Evolutionary conservation across 495 filamentous ascomycete species (phyloP).

Genomic region (Stereocaulon alpinum): DNA sequence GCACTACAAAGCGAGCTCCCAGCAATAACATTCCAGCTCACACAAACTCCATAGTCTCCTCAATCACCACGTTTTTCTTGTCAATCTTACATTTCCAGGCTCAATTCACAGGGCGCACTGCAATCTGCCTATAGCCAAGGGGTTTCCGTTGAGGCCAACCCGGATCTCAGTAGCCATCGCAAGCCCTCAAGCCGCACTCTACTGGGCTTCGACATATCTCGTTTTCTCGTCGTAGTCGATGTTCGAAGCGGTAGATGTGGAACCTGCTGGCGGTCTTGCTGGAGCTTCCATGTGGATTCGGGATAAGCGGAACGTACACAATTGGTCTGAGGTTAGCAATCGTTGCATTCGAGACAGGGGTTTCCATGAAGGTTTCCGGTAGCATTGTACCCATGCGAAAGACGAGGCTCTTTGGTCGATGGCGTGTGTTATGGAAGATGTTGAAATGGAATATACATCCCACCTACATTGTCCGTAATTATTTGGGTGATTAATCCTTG

Average conservation of each 20-base stretch:
- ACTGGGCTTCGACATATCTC: constrained; percentile 1
- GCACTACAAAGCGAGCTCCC: too few species aligned
- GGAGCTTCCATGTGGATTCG: constrained; percentile 1
- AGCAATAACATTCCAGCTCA: too few species aligned
- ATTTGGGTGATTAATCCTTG: background rate
- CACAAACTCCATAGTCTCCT: too few species aligned
- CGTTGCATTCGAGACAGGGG: too few species aligned
- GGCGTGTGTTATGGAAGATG: too few species aligned
- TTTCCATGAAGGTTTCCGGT: too few species aligned
- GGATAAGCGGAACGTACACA: constrained; percentile 7
- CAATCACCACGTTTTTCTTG: too few species aligned
- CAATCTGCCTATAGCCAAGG: background rate
- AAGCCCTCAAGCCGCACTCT: background rate
- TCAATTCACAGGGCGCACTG: too few species aligned
- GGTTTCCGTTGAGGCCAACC: background rate
- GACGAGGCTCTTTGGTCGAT: too few species aligned
- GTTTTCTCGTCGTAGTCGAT: constrained; percentile 7
- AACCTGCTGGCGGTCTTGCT: background rate
- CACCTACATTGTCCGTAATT: background rate
- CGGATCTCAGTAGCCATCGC: background rate
- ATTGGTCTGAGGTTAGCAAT: too few species aligned
- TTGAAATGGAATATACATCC: background rate
- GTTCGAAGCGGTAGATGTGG: background rate
- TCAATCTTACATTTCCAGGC: too few species aligned
- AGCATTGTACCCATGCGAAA: too few species aligned